Conservation (phyloP, 2,329 filamentous ascomycete species). For the Stachybotrys chartarum region DNA sequence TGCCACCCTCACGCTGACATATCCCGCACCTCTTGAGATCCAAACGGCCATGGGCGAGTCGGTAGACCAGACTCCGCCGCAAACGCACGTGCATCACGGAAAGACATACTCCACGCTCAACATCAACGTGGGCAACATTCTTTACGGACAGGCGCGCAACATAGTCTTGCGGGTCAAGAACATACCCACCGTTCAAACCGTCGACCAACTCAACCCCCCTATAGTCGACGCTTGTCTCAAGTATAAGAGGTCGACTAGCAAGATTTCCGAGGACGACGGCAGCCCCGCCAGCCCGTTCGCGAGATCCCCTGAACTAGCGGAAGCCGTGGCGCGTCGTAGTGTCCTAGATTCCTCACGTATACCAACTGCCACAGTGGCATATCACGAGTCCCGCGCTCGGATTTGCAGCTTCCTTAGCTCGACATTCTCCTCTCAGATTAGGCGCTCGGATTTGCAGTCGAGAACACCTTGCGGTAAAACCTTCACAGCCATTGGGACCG, state of each 20-base stretch:
- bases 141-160: conserved; percentile 55
- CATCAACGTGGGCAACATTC: conserved; percentile 43
- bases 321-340: conserved; percentile 4
- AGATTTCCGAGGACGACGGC: neutral
- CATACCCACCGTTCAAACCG: conserved; percentile 5
- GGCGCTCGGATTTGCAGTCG: too few species aligned
- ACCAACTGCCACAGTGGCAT: conserved; percentile 30
- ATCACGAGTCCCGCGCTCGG: conserved; percentile 43
- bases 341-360: conserved; percentile 16
- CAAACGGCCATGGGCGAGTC: conserved; percentile 30
- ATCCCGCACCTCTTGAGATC: conserved; percentile 27
- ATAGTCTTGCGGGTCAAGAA: conserved; percentile 35
- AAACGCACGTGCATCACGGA: conserved; percentile 3
- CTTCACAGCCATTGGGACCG: conserved; percentile 5
- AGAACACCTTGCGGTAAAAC: too few species aligned
- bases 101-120: conserved; percentile 19
- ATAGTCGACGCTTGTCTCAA: conserved; percentile 25
- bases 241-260: conserved; percentile 15
- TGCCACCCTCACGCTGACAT: conserved; percentile 34
- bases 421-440: too few species aligned
- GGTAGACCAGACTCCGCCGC: conserved; percentile 25
- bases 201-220: conserved; percentile 7
- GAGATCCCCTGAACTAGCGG: too few species aligned
- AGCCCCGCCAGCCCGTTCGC: too few species aligned
- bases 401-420: conserved; percentile 43